Conservation (phyloP, 768 basidiomycete species). For the Boletus edulis region DNA sequence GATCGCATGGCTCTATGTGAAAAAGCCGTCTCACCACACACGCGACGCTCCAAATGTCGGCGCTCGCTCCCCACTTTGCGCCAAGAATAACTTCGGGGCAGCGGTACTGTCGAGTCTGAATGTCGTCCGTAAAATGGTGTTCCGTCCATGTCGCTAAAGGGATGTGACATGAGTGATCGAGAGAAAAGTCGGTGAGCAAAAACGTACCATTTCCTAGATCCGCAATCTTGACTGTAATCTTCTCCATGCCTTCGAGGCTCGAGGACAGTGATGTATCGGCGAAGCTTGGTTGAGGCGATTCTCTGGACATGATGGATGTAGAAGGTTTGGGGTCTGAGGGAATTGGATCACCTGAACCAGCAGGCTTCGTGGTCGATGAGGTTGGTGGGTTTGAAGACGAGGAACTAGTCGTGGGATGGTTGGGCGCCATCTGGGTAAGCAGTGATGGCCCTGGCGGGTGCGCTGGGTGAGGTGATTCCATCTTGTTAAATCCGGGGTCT, state of each 20-base stretch:
- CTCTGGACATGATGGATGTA: slow-evolving; percentile 27
- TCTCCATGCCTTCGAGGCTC: slow-evolving; percentile 45
- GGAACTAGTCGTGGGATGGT: slow-evolving; percentile 19
- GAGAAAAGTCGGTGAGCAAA: not conserved
- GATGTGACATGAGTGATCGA: not conserved
- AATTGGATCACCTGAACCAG: slow-evolving; percentile 19
- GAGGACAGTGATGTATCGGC: slow-evolving; percentile 26
- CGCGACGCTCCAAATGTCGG: slow-evolving; percentile 96
- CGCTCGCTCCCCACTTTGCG: slow-evolving; percentile 92
- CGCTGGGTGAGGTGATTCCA: slow-evolving; percentile 33
- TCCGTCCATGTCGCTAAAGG: slow-evolving; percentile 75
- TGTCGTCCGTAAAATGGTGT: slow-evolving; percentile 98
- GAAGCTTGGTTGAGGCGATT: slow-evolving; percentile 27
- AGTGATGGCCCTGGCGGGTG: slow-evolving; percentile 62
- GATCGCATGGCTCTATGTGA: not conserved
- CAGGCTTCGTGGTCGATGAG: slow-evolving; percentile 18
- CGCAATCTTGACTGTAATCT: slow-evolving; percentile 98
- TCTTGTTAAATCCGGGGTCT: slow-evolving; percentile 40
- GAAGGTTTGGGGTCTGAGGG: slow-evolving; percentile 24
- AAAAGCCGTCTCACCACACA: slow-evolving; percentile 67
- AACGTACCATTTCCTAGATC: slow-evolving; percentile 90
- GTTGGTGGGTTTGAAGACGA: slow-evolving; percentile 28
- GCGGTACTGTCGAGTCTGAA: slow-evolving; percentile 95
- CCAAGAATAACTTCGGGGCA: slow-evolving; percentile 98
- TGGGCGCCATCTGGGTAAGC: slow-evolving; percentile 66